Evolutionary conservation across 305 asterid genomes (phyloP).

Genomic region (Solanum chacoense): DNA sequence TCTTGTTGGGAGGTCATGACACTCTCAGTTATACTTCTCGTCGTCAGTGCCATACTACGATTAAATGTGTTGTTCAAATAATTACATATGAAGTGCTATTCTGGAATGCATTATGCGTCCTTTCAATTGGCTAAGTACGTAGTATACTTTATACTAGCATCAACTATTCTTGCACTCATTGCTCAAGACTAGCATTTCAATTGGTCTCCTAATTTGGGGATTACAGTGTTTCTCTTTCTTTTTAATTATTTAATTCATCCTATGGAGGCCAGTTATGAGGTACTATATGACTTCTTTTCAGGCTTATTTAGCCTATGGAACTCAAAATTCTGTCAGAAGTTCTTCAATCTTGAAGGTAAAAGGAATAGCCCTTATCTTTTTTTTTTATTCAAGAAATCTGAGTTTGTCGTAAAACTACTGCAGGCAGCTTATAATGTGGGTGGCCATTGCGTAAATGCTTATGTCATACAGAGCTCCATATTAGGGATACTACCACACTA

Average conservation of each 20-base stretch:
- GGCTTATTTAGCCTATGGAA: slow-evolving; percentile 88
- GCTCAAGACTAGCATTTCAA: neutral
- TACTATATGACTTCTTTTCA: slow-evolving; percentile 20
- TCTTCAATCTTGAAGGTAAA: slow-evolving; percentile 58
- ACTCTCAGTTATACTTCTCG: neutral
- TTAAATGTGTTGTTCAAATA: neutral
- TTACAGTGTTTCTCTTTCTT: neutral
- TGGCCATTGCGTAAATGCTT: slow-evolving; percentile 71
- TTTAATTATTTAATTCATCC: neutral
- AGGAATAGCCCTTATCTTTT: neutral
- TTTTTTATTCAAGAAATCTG: neutral
- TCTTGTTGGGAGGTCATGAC: neutral
- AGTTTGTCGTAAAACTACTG: neutral
- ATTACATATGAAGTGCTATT: neutral
- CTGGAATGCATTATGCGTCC: neutral
- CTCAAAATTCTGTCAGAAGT: slow-evolving; percentile 54
- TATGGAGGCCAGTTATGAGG: neutral
- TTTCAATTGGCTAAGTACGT: neutral
- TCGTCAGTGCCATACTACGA: neutral
- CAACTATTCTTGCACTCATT: neutral
- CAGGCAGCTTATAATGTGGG: slow-evolving; percentile 88
- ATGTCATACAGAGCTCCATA: slow-evolving; percentile 60
- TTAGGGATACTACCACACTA: slow-evolving; percentile 73
- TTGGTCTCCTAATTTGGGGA: neutral
- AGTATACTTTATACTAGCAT: neutral